These are phyloP conservation scores for Exobasidium cylindrosporum DNA, from an alignment of 1,284 basidiomycete genomes.

Conservation along the genomic window DNA sequence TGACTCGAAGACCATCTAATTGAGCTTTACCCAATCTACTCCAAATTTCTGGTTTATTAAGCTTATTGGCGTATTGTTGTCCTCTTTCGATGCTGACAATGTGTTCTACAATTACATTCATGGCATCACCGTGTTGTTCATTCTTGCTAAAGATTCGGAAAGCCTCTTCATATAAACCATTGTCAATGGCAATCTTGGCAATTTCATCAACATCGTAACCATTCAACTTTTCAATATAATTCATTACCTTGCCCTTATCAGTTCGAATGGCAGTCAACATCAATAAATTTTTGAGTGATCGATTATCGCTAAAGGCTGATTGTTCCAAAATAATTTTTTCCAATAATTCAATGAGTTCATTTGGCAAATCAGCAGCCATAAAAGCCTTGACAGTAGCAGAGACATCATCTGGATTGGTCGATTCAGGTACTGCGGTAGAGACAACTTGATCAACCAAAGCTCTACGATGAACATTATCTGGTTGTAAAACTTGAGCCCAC, in stretches of 20 bases:
- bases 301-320: slow-evolving; percentile 95
- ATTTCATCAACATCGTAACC: slow-evolving; percentile 95
- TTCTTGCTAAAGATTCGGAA: slow-evolving; percentile 60
- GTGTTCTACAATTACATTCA: slow-evolving; percentile 96
- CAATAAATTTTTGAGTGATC: slow-evolving; percentile 68
- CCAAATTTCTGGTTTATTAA: slow-evolving; percentile 96
- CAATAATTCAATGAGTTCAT: slow-evolving; percentile 93
- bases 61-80: slow-evolving; percentile 91
- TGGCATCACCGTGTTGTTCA: slow-evolving; percentile 65
- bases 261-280: slow-evolving; percentile 94
- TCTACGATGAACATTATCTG: slow-evolving; percentile 87
- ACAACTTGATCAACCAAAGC: slow-evolving; percentile 87
- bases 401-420: slow-evolving; percentile 96
- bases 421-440: slow-evolving; percentile 86
- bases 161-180: slow-evolving; percentile 93
- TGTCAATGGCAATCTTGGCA: slow-evolving; percentile 92
- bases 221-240: slow-evolving; percentile 94
- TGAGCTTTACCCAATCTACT: slow-evolving; percentile 97
- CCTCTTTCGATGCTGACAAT: slow-evolving; percentile 97
- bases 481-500: slow-evolving; percentile 89
- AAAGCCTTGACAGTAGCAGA: slow-evolving; percentile 98
- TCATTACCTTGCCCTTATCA: slow-evolving; percentile 97
- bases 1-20: slow-evolving; percentile 94
- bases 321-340: slow-evolving; percentile 99
- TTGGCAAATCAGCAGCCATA: slow-evolving; percentile 92